phyloP scores from a whole-genome alignment of 2,329 filamentous ascomycete genomes.

The Verruconis gallopava region DNA sequence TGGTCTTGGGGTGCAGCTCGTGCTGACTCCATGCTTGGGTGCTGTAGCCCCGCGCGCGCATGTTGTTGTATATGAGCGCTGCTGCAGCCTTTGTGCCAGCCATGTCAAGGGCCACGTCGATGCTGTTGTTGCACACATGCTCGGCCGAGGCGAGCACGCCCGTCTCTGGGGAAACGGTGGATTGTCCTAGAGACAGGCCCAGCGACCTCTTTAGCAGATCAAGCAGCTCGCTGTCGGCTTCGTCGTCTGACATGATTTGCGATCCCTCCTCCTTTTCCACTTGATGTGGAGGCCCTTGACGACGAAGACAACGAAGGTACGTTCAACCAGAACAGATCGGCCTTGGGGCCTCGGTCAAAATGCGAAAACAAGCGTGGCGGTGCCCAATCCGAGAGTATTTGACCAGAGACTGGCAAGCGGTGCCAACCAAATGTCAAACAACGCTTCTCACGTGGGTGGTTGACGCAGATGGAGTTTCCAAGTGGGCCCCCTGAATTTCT shows the following conservation, averaged over 20 bases:
- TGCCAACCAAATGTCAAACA: too few species aligned
- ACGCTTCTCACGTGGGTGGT: too few species aligned
- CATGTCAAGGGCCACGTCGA: slow-evolving; percentile 84
- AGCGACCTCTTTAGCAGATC: slow-evolving; percentile 75
- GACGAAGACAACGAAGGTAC: too few species aligned
- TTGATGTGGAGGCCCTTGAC: too few species aligned
- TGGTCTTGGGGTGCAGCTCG: slow-evolving; percentile 74
- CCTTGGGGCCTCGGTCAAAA: too few species aligned
- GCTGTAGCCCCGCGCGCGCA: slow-evolving; percentile 74
- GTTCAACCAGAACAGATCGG: too few species aligned
- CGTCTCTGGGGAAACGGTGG: slow-evolving; percentile 54
- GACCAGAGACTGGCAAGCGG: too few species aligned
- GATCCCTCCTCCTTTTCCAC: too few species aligned
- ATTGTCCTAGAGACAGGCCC: slow-evolving; percentile 41
- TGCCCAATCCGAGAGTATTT: too few species aligned
- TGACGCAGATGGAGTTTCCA: too few species aligned
- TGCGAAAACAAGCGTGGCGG: too few species aligned
- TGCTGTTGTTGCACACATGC: slow-evolving; percentile 80
- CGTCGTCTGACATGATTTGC: slow-evolving; percentile 75
- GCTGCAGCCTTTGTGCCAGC: slow-evolving; percentile 72
- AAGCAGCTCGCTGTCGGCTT: slow-evolving; percentile 76
- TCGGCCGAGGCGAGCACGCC: slow-evolving; percentile 72
- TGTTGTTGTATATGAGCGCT: slow-evolving; percentile 61
- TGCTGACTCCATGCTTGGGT: slow-evolving; percentile 78
- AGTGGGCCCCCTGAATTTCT: too few species aligned